Conservation (phyloP, 148 eudicot genomes). For the Amaranthus cruentus region DNA sequence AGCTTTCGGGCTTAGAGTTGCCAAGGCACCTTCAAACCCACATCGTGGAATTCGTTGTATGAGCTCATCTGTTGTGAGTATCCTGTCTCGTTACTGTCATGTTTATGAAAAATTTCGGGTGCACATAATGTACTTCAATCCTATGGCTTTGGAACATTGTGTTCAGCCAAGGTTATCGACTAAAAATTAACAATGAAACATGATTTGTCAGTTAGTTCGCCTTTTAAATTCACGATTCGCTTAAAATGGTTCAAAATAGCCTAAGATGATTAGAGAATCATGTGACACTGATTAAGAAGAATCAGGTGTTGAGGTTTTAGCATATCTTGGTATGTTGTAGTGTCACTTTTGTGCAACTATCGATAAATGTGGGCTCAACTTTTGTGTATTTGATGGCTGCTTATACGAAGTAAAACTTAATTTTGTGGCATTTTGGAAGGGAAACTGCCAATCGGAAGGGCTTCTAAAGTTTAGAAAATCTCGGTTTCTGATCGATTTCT, state of each 20-base stretch:
- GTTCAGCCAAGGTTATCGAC: neutral
- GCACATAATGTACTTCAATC: neutral
- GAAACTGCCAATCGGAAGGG: neutral
- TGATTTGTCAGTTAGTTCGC: too few species aligned
- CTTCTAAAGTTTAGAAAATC: neutral
- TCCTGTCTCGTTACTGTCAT: neutral
- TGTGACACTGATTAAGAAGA: too few species aligned
- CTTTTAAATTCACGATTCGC: too few species aligned
- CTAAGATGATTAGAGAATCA: too few species aligned
- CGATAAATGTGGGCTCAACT: neutral
- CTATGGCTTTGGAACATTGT: neutral
- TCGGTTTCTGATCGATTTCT: neutral
- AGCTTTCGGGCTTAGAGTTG: neutral
- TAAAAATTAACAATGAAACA: too few species aligned
- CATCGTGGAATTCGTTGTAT: neutral
- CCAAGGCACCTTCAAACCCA: neutral
- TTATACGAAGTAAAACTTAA: neutral
- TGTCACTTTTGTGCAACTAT: neutral
- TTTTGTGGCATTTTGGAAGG: neutral
- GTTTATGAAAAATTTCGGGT: neutral
- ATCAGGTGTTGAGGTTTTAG: too few species aligned
- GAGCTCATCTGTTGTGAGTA: constrained; percentile 7
- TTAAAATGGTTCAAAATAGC: too few species aligned
- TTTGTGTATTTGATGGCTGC: neutral
- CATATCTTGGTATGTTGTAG: neutral